Conservation (phyloP, 2,329 filamentous ascomycete genomes). For the Xylariaceae sp. region DNA sequence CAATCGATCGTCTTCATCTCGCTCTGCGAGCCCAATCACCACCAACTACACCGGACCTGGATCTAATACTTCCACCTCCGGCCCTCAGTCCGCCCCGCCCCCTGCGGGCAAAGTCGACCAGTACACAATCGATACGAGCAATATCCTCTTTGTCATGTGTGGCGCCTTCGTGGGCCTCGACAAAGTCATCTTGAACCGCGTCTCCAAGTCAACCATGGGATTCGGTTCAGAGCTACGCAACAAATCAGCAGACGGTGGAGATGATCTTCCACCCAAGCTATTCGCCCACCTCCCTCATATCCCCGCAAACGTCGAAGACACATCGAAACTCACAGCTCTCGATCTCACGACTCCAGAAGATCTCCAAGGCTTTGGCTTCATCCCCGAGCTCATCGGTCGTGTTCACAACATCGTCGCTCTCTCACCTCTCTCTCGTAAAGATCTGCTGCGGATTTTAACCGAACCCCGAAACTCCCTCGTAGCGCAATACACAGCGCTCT, state of each 20-base stretch:
- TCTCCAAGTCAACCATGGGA: conserved; percentile 80
- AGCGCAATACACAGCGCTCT: conserved; percentile 83
- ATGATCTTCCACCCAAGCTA: conserved; percentile 60
- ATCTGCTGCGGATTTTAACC: conserved; percentile 82
- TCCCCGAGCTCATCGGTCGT: conserved; percentile 92
- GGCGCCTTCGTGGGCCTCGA: conserved; percentile 92
- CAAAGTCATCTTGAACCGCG: conserved; percentile 80
- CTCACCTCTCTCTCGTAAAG: conserved; percentile 62
- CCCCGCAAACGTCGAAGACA: conserved; percentile 28
- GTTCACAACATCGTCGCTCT: conserved; percentile 87
- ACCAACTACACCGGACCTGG: conserved; percentile 47
- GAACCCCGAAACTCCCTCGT: conserved; percentile 87
- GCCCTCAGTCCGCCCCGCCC: conserved; percentile 41
- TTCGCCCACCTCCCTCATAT: conserved; percentile 57
- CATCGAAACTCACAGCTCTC: conserved; percentile 51
- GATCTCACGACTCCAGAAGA: conserved; percentile 73
- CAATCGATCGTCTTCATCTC: conserved; percentile 52
- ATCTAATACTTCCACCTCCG: conserved; percentile 39
- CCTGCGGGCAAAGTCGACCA: conserved; percentile 53
- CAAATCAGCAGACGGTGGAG: conserved; percentile 42
- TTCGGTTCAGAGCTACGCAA: conserved; percentile 79
- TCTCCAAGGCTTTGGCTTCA: conserved; percentile 82
- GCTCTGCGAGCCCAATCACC: conserved; percentile 49
- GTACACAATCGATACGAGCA: conserved; percentile 82
- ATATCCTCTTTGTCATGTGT: conserved; percentile 95